A percentile compares a stretch with the other conserved stretches of the same genome.
phyloP scores from a whole-genome alignment of 2,329 filamentous ascomycete species.

The Fusarium marasasianum region DNA sequence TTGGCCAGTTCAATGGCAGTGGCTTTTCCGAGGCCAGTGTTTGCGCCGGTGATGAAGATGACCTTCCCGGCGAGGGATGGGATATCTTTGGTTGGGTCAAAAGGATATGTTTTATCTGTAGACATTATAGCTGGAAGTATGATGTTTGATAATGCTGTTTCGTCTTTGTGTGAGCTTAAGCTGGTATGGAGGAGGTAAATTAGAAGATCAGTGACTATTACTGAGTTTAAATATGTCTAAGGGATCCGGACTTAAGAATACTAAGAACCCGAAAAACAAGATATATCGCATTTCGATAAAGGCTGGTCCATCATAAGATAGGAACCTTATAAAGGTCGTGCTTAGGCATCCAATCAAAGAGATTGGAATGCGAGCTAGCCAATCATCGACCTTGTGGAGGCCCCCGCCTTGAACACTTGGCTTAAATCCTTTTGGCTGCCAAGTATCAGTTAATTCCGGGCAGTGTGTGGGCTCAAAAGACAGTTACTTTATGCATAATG shows the following conservation, averaged over 20 bases:
- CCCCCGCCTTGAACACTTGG: background rate
- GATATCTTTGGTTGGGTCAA: background rate
- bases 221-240: background rate
- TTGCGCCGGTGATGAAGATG: background rate
- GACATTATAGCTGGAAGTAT: background rate
- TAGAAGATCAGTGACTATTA: background rate
- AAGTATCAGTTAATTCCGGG: background rate
- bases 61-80: background rate
- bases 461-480: background rate
- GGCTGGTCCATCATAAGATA: fast-evolving
- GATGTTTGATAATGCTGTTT: background rate
- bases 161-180: background rate
- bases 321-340: fast-evolving
- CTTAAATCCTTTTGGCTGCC: background rate
- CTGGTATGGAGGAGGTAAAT: too few relatives aligned
- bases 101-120: fast-evolving
- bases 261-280: background rate
- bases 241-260: fast-evolving
- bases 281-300: fast-evolving
- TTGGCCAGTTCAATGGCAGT: background rate
- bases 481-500: fast-evolving
- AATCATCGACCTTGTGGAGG: fast-evolving
- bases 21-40: background rate
- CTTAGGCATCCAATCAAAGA: background rate
- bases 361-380: background rate